A percentile compares a stretch with the other conserved stretches of the same genome.
Conservation (phyloP, 2,329 filamentous ascomycete species). For the Monosporascus sp. region DNA sequence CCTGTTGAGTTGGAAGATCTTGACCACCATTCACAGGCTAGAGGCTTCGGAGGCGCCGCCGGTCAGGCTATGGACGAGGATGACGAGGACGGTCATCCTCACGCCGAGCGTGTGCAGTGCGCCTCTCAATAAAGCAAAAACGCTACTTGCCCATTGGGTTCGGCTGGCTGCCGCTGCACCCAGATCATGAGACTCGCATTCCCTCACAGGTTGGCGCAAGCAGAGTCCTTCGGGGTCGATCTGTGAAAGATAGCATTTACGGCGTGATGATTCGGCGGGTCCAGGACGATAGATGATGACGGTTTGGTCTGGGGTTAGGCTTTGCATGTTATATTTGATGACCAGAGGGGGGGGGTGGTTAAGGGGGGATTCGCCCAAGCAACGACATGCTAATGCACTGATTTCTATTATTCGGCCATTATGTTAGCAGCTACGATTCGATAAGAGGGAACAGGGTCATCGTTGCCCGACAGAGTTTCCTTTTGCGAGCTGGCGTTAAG, state of each 20-base stretch:
- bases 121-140: slow-evolving; percentile 66
- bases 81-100: slow-evolving; percentile 69
- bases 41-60: slow-evolving; percentile 61
- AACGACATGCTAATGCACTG: background rate
- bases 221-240: slow-evolving; percentile 5
- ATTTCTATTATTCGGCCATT: background rate
- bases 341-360: slow-evolving; percentile 3
- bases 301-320: slow-evolving; percentile 10
- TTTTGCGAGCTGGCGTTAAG: background rate
- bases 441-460: background rate
- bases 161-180: background rate
- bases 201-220: slow-evolving; percentile 1
- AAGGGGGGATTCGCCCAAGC: slow-evolving; percentile 3
- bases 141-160: background rate
- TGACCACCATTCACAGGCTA: slow-evolving; percentile 62
- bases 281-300: slow-evolving; percentile 17
- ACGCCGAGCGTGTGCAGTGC: slow-evolving; percentile 78
- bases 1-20: slow-evolving; percentile 82
- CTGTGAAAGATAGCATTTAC: slow-evolving; percentile 20
- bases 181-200: slow-evolving; percentile 8
- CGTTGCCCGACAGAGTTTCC: background rate
- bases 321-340: slow-evolving; percentile 18
- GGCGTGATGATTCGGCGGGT: slow-evolving; percentile 23
- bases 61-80: slow-evolving; percentile 62
- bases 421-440: background rate